These are phyloP conservation scores for Effrenium voratum DNA, from an alignment of 73 alveolate species.

Conservation along the genomic window DNA sequence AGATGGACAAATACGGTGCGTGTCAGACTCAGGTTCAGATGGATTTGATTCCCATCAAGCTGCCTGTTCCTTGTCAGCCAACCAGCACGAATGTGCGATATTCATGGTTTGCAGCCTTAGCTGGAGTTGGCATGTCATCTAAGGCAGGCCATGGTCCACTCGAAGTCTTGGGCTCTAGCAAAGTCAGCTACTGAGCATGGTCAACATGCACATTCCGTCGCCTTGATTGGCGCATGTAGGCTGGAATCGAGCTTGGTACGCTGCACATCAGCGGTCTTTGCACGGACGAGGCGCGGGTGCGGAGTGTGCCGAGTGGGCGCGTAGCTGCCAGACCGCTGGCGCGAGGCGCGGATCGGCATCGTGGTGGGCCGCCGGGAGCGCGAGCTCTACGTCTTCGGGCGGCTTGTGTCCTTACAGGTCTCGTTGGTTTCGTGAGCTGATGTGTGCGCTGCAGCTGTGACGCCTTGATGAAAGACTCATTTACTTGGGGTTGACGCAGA, in stretches of 20 bases:
- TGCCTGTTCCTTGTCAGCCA: neutral
- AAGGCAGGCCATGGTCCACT: no score
- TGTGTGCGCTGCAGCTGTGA: no score
- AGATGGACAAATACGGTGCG: no score
- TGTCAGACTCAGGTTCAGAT: neutral
- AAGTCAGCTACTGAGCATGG: neutral
- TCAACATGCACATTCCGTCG: neutral
- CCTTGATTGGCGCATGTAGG: neutral
- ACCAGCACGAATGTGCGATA: no score
- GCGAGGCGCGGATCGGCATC: slow-evolving; percentile 49
- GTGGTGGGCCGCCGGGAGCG: slow-evolving; percentile 72
- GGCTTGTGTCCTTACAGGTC: slow-evolving; percentile 76
- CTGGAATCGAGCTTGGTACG: slow-evolving; percentile 71
- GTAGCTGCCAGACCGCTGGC: neutral
- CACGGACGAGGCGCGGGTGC: slow-evolving; percentile 42
- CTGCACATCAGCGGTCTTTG: slow-evolving; percentile 28
- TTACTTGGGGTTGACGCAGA: no score
- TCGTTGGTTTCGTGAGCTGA: no score
- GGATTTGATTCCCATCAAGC: slow-evolving; percentile 18
- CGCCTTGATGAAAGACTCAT: no score
- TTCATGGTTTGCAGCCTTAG: no score
- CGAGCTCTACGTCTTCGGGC: slow-evolving; percentile 75
- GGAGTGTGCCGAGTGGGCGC: neutral
- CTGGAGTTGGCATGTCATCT: no score
- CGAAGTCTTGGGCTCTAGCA: neutral